A percentile compares a stretch with the other conserved stretches of the same genome.
Conservation (phyloP, 2,329 filamentous ascomycete genomes). For the Xylariaceae sp. region DNA sequence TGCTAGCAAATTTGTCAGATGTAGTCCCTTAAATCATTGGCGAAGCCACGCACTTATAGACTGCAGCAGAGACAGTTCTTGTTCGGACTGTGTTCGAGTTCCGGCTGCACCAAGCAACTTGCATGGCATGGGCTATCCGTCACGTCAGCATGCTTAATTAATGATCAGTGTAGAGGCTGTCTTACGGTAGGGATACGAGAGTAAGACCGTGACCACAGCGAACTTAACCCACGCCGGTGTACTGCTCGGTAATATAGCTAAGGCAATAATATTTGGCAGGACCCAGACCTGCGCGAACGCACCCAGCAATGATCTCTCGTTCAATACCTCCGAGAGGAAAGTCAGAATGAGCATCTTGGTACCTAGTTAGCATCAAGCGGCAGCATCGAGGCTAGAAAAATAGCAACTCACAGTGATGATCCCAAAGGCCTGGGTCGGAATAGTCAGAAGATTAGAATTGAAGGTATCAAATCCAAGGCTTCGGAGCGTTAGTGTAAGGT, state of each 20-base stretch:
- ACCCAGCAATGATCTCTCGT: slow-evolving; percentile 36
- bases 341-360: slow-evolving; percentile 31
- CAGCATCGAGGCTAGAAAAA: background rate
- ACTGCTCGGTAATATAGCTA: slow-evolving; percentile 34
- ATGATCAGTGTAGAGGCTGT: background rate
- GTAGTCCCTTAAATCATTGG: background rate
- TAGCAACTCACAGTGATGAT: slow-evolving; percentile 17
- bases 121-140: slow-evolving; percentile 39
- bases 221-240: slow-evolving; percentile 38
- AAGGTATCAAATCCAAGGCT: slow-evolving; percentile 51
- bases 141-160: slow-evolving; percentile 10
- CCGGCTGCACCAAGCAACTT: slow-evolving; percentile 42
- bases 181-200: slow-evolving; percentile 39
- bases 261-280: slow-evolving; percentile 38
- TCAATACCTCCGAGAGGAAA: slow-evolving; percentile 37
- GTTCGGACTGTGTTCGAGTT: slow-evolving; percentile 44
- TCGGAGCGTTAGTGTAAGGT: slow-evolving; percentile 52
- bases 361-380: background rate
- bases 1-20: slow-evolving; percentile 26
- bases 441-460: slow-evolving; percentile 52
- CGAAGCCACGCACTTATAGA: slow-evolving; percentile 36
- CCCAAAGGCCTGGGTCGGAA: slow-evolving; percentile 42
- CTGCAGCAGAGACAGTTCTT: slow-evolving; percentile 42
- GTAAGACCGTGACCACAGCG: slow-evolving; percentile 35
- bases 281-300: slow-evolving; percentile 40